Base-by-base conservation (phyloP, 768 basidiomycete genomes). In the Lactarius akahatsu region DNA sequence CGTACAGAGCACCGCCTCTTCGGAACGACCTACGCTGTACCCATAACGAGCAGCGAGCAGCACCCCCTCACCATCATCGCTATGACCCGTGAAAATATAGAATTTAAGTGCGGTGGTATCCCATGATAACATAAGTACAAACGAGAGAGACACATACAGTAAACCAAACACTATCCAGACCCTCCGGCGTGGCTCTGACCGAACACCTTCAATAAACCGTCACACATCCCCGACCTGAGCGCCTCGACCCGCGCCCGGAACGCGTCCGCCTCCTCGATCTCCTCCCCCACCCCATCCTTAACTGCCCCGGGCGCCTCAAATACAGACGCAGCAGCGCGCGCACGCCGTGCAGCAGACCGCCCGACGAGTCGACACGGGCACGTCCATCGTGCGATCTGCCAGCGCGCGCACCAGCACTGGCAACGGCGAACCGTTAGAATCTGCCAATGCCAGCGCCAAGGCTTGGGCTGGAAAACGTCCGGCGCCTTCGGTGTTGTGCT, bases 151-250 rank as follows among this genome's bases (percentile, higher is more conserved):
- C 9, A 11, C 56, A 57, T 57, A 36, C 18, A 9, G 18, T 11
- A 32, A 16, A 57, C 15, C 47, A 65, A 20, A n/a, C 10, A 38
- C 54, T 55, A 59, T 15, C 38, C 57, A 63, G 68, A 47, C 38
- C 32, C 64, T 30, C 52, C 65, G 2, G 28, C 45, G 43, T 82
- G 82, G 41, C 86, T 86, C 78, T 91, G 88, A 66, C 85, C 90
- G 72, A 90, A 87, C 38, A 94, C 91, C 76, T 89, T 90, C 72
- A 95, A 72, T 92, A 92, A 96, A 11, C 87, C 86, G 28, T 95
- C 94, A 1, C 94, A 93, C 82, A 95, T 93, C 72, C 95, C 94
- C 66, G 85, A 82, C 75, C 91, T 87, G 75, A 96, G 72, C 20
- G 88, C 88, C 79, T 95, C 94, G 60, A 96, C 89, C 71, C 83